Conservation (phyloP, 345 rosid genomes). For the Pugionium cornutum region DNA sequence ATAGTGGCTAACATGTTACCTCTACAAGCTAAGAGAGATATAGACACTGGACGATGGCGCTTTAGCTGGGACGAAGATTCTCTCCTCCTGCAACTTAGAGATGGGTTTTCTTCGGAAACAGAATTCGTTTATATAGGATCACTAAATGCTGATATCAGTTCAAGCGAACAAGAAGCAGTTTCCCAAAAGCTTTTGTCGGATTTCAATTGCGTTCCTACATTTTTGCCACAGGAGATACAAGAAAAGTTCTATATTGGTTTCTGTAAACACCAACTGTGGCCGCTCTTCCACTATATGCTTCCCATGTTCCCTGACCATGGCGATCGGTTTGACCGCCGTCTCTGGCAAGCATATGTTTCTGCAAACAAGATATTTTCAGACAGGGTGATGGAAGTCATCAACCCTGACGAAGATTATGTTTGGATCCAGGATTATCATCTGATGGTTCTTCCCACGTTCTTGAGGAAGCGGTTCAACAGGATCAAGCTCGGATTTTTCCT, state of each 20-base stretch:
- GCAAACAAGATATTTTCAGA: conserved; percentile 81
- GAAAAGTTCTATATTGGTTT: conserved; percentile 69
- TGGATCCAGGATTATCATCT: conserved; percentile 86
- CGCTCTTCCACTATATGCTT: conserved; percentile 81
- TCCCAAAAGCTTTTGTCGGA: conserved; percentile 59
- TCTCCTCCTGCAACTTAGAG: conserved; percentile 57
- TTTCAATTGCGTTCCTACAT: conserved; percentile 73
- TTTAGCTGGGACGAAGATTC: conserved; percentile 66
- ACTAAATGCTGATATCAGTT: conserved; percentile 58
- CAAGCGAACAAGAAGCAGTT: conserved; percentile 65
- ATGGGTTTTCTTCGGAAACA: conserved; percentile 61
- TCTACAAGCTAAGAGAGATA: conserved; percentile 48
- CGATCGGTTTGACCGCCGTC: conserved; percentile 66
- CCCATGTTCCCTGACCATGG: conserved; percentile 84
- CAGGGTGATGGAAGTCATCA: conserved; percentile 79
- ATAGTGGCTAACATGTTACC: conserved; percentile 64
- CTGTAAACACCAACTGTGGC: conserved; percentile 83
- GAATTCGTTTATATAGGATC: conserved; percentile 74
- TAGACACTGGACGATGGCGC: conserved; percentile 55
- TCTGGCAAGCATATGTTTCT: conserved; percentile 80
- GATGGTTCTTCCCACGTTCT: conserved; percentile 80
- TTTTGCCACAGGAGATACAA: conserved; percentile 62
- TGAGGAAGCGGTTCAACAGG: conserved; percentile 67
- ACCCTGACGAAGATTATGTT: conserved; percentile 73
- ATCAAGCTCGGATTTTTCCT: conserved; percentile 81